These are phyloP conservation scores for Komagataella mondaviorum DNA, from an alignment of 805 yeast species.

Conservation along the genomic window DNA sequence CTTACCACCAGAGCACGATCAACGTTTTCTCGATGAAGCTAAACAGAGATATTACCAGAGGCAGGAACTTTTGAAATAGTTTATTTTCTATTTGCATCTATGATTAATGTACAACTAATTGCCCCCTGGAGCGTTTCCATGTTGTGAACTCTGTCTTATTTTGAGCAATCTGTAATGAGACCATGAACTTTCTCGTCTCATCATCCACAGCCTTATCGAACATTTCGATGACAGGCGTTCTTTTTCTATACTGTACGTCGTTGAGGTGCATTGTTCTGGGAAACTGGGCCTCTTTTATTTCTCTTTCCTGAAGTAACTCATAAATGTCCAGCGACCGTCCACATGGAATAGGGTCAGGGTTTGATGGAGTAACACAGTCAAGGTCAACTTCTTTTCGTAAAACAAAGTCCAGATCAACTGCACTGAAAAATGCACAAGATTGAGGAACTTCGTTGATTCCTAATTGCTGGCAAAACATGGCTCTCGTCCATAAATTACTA, in stretches of 20 bases:
- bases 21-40: background rate
- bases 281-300: conserved; percentile 9
- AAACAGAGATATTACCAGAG: background rate
- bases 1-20: background rate
- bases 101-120: background rate
- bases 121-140: conserved; percentile 3
- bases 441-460: conserved; percentile 88
- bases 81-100: background rate
- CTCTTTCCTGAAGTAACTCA: conserved; percentile 29
- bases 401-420: conserved; percentile 81
- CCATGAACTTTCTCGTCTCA: conserved; percentile 9
- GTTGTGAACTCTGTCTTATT: conserved; percentile 14
- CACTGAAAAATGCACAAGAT: conserved; percentile 89
- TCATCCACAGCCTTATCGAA: conserved; percentile 14
- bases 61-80: background rate
- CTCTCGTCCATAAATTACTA: conserved; percentile 90
- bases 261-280: conserved; percentile 3
- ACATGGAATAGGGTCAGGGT: conserved; percentile 52
- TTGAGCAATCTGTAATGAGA: conserved; percentile 17
- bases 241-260: conserved; percentile 4
- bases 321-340: conserved; percentile 68
- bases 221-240: conserved; percentile 11
- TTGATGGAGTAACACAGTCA: conserved; percentile 87
- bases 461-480: conserved; percentile 85
- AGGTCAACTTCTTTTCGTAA: conserved; percentile 86